Conservation (phyloP, 2,329 filamentous ascomycete genomes). For the Talaromyces funiculosus region DNA sequence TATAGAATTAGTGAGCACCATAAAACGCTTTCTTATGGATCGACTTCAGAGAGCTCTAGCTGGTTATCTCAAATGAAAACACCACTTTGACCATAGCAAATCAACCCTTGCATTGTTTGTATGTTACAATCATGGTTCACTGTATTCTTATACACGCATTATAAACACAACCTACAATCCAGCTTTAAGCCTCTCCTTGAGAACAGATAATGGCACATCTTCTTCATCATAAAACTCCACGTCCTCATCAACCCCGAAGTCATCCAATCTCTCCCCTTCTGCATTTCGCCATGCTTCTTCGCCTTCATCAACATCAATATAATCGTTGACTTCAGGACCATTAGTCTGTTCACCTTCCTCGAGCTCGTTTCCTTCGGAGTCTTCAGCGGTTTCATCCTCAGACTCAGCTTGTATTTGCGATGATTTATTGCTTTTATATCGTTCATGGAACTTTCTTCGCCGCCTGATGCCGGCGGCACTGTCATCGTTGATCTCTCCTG, state of each 20-base stretch:
- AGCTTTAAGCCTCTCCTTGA: conserved; percentile 13
- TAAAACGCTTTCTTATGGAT: too few relatives aligned
- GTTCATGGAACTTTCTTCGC: conserved; percentile 38
- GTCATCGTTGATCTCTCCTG: conserved; percentile 19
- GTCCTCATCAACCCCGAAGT: conserved; percentile 62
- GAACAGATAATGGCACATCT: conserved; percentile 49
- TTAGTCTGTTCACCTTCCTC: conserved; percentile 10
- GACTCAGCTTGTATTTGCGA: conserved; percentile 19
- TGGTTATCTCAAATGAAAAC: too few relatives aligned
- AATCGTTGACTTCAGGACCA: neutral
- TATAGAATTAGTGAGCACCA: too few relatives aligned
- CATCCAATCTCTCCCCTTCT: conserved; percentile 56
- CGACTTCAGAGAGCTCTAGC: too few relatives aligned
- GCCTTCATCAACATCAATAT: conserved; percentile 36
- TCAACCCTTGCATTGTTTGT: too few relatives aligned
- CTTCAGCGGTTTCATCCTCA: conserved; percentile 10
- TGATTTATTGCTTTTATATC: conserved; percentile 22
- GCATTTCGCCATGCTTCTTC: conserved; percentile 59
- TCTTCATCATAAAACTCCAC: conserved; percentile 60
- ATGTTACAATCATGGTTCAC: too few relatives aligned
- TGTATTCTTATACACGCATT: neutral
- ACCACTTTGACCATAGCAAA: too few relatives aligned
- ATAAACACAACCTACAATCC: neutral
- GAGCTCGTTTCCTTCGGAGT: neutral
- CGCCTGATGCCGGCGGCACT: conserved; percentile 26